phyloP scores from a whole-genome alignment of 345 rosid genomes.

The Crucihimalaya himalaica region DNA sequence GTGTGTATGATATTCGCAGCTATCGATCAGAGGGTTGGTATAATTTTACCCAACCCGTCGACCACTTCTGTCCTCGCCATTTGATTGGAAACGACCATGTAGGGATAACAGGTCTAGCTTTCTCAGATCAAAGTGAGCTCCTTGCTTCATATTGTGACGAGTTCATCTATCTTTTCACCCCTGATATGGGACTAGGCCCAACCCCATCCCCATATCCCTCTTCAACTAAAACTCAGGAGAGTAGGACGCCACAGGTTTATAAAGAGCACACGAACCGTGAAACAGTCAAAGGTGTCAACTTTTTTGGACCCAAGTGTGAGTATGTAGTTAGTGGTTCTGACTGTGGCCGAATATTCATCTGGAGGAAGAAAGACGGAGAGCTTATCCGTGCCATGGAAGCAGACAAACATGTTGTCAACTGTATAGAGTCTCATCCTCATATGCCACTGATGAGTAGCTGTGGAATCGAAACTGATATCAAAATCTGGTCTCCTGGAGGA shows the following conservation, averaged over 20 bases:
- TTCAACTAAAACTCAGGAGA: constrained; percentile 37
- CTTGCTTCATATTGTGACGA: constrained; percentile 76
- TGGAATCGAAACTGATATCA: constrained; percentile 78
- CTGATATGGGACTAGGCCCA: constrained; percentile 75
- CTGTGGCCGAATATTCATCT: constrained; percentile 83
- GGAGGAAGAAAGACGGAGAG: constrained; percentile 88
- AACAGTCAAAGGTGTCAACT: constrained; percentile 83
- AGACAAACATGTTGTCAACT: constrained; percentile 74
- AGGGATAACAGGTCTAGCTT: constrained; percentile 88
- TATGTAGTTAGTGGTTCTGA: constrained; percentile 96
- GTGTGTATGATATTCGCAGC: constrained; percentile 77
- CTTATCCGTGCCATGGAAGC: constrained; percentile 84
- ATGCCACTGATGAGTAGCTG: constrained; percentile 66
- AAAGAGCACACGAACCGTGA: constrained; percentile 67
- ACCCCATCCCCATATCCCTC: constrained; percentile 57
- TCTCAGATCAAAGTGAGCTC: constrained; percentile 86
- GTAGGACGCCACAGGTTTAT: constrained; percentile 58
- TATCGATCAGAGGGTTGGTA: constrained; percentile 65
- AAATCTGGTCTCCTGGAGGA: constrained; percentile 83
- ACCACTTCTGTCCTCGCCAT: constrained; percentile 72
- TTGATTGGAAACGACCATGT: constrained; percentile 55
- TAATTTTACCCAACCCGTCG: constrained; percentile 59
- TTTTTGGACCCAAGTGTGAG: constrained; percentile 85
- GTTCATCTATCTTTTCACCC: constrained; percentile 71
- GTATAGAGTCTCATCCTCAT: constrained; percentile 85